Base-by-base conservation (phyloP, 2,329 filamentous ascomycete species). In the Stachybotrys echinatus region DNA sequence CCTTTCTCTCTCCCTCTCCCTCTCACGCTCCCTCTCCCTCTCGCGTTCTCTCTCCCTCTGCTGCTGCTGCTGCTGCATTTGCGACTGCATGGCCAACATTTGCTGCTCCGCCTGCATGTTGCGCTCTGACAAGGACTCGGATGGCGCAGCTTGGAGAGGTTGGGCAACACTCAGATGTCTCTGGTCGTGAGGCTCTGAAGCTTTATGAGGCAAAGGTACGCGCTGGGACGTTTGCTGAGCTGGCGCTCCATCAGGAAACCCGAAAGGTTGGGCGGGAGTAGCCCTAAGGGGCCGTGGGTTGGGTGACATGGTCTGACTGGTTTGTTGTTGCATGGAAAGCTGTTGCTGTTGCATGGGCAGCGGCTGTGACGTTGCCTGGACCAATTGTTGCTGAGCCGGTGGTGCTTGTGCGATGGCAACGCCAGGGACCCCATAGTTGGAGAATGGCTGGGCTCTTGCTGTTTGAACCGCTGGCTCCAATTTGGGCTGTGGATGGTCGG, bases 231-330 rank as follows among this genome's bases (percentile, higher is more conserved):
- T 55, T n/a, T 54, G 45, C 12, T 58, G 43, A 19, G 71, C 69
- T 40, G 55, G 56, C 43, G 76, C 74, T 45, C 70, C 67, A 23
- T 79, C 76, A 5, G 67, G 63, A 53, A 76, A 77, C 5, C 70
- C 65, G 52, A 76, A 77, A 17, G 63, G 60, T 22, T 65, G 67
- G 18, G 63, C 55, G 12, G 74, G 73, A 21, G 74, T 72, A 34
- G 27, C 27, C 55, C 75, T 69, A 20, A 75, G 53, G 18, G 74
- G 69, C 23, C 72, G 70, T 46, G 64, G 54, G 40, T 59, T 60
- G 3, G 77, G 77, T 10, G 77, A 80, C 68, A 77, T 75, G 43
- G 68, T 62, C 52, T 74, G 75, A 7, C 70, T 59, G 14, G 63
- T 63, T 45, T 68, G 61, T 52, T 73, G 73, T 34, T 64, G 52